Evolutionary conservation across 176 grass and related monocot genomes (phyloP), one percentile per base, ranked within the genome.

Genomic region (bread wheat (Triticum aestivum)): DNA sequence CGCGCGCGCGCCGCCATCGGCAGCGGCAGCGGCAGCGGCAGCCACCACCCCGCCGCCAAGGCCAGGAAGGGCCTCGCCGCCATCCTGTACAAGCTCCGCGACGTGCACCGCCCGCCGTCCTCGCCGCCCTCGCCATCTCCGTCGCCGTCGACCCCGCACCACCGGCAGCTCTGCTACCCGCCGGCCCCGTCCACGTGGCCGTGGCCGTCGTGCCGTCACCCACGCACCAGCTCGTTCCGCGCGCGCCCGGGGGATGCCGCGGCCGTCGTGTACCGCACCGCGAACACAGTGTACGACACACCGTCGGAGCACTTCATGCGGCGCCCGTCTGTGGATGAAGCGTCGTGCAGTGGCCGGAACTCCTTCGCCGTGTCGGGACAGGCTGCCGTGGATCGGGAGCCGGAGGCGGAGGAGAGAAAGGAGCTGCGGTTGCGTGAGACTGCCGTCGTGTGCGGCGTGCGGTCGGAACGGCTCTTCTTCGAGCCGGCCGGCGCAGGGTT

Each of bases 171-270:
- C 61, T 94, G 92, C 82, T 92, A 92, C 82, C 85, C 69, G 30
- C 82, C 91, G 73, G 45, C 79, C 20, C 88, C 87, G 39, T 89
- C 87, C 17, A 6, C 87, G 35, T 97, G 94, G 92, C 89, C 94
- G 10, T 97, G 94, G 94, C 94, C 94, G 66, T 94, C 92, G 84
- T 97, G 94, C 89, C 84, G 87, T 65, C 85, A 92, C 86, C 94
- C 94, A 54, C 90, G 84, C 81, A 97, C 94, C 76, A 89, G 79
- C 64, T 97, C 94, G 15, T 97, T 97, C 83, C 89, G 94, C 77
- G 86, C 17, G 77, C 72, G 41, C 20, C 82, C 81, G 32, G 91
- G 58, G 59, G 80, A 83, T 14, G 73, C 73, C 71, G 71, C 71
- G 8, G 85, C 85, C 17, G 49, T 82, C 71, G 77, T 94, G 79